A percentile compares a stretch with the other conserved stretches of the same genome.
These are phyloP conservation scores for Rhypophila decipiens DNA, from an alignment of 495 filamentous ascomycete genomes.

Conservation along the genomic window DNA sequence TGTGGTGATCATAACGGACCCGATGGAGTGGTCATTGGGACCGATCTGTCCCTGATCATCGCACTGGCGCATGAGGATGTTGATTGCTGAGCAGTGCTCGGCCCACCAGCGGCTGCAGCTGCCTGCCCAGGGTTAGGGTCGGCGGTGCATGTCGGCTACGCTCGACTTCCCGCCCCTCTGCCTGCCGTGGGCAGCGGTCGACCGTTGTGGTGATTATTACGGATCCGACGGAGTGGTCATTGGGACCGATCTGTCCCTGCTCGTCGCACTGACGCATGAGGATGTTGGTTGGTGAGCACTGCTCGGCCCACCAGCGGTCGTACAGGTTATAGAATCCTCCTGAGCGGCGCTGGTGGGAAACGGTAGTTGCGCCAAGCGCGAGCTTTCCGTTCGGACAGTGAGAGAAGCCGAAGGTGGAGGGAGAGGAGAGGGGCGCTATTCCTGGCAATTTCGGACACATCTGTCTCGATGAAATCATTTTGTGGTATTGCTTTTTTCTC, in stretches of 20 bases:
- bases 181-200: no score
- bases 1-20: conserved; percentile 32
- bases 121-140: no score
- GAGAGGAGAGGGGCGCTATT: no score
- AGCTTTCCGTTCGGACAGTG: conserved; percentile 55
- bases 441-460: no score
- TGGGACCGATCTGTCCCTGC: conserved; percentile 13
- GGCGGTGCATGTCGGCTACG: no score
- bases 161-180: no score
- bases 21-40: conserved; percentile 27
- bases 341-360: conserved; percentile 61
- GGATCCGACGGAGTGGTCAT: conserved; percentile 31
- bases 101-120: conserved; percentile 52
- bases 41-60: conserved; percentile 12
- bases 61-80: conserved; percentile 40
- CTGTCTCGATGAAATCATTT: no score
- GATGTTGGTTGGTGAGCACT: conserved; percentile 47
- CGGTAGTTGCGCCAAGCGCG: conserved; percentile 51
- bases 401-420: conserved; percentile 63
- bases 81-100: conserved; percentile 46
- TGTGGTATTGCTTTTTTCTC: no score
- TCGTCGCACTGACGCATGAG: conserved; percentile 34
- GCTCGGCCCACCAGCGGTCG: conserved; percentile 45
- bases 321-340: conserved; percentile 63
- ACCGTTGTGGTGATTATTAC: no score